These are phyloP conservation scores for Ceratobasidium sp. DNA, from an alignment of 1,284 basidiomycete genomes.

Conservation along the genomic window DNA sequence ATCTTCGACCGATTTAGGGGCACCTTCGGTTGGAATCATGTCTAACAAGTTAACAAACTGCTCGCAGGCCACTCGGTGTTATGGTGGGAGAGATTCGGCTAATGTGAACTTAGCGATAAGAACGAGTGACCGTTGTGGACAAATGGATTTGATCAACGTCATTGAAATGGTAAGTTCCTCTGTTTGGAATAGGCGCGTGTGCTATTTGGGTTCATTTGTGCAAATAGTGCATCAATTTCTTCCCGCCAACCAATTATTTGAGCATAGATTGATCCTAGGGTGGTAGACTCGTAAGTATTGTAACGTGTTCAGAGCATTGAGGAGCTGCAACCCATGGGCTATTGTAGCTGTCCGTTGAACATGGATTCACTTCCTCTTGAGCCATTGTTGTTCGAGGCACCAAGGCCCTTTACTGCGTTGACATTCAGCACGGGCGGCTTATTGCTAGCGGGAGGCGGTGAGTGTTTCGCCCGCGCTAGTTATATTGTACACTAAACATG, in stretches of 20 bases:
- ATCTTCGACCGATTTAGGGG: constrained; percentile 72
- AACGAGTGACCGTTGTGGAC: not conserved
- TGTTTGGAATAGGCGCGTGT: constrained; percentile 12
- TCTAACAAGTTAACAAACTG: constrained; percentile 3
- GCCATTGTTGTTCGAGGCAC: constrained; percentile 32
- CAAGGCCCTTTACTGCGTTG: constrained; percentile 30
- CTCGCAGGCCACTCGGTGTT: not conserved
- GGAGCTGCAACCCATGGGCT: too few species aligned
- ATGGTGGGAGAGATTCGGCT: constrained; percentile 5
- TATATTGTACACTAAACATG: not conserved
- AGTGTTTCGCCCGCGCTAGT: not conserved
- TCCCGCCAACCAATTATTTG: too few species aligned
- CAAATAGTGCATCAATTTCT: not conserved
- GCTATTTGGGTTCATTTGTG: not conserved
- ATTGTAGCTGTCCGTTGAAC: too few species aligned
- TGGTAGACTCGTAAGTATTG: too few species aligned
- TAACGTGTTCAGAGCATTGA: too few species aligned
- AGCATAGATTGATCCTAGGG: too few species aligned
- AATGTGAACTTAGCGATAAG: constrained; percentile 7
- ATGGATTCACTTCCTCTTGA: not conserved
- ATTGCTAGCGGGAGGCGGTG: constrained; percentile 34
- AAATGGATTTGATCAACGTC: constrained; percentile 32
- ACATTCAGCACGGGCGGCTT: constrained; percentile 7
- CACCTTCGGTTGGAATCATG: constrained; percentile 59
- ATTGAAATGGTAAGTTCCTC: constrained; percentile 12